Base-by-base conservation (phyloP, 305 asterid genomes). In the Fraxinus sp. region DNA sequence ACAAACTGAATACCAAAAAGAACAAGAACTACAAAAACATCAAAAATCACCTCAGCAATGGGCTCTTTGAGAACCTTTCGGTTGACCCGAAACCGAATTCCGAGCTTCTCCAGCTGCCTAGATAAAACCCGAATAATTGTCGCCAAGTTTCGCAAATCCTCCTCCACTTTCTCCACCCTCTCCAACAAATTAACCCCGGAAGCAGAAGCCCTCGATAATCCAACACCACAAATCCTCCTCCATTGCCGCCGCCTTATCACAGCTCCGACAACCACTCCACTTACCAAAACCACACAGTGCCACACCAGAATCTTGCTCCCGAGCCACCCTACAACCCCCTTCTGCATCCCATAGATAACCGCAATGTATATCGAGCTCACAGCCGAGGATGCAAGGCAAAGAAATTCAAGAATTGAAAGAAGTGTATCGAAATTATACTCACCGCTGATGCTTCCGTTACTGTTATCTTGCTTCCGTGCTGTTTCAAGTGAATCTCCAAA, bases 221-320 rank as follows among this genome's bases (percentile, higher is more conserved):
- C 89, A 24, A 74, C 89, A 70, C 82, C 87, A 77, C 91, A 90
- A 84, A 91, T 87, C 89, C 94, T 91, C 85, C 84, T 85, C 97
- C 97, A 95, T 77, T 95, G 98, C 90, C 95, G 89, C 88, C 91
- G 86, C 90, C 98, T 85, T 77, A 95, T 92, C 83, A 87, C 87
- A 62, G 93, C 90, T 70, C 98, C 98, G 78, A 89, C 84, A 49
- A 89, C 83, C 77, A 88, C 82, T 1, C 92, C 91, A 78, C 82
- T 83, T 62, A 91, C 87, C 88, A 95, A 41, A 86, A 88, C 85
- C 91, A 84, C 93, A 81, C 92, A 91, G 81, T 94, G 98, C 89
- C 89, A 93, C 68, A 83, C 92, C 82, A 92, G 76, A 78, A 88
- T 36, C 85, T 80, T 89, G 86, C 86, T 88, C 52, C 92, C 84